Evolutionary conservation across 2,329 filamentous ascomycete genomes (phyloP).

Genomic region (Xylariaceae sp.): DNA sequence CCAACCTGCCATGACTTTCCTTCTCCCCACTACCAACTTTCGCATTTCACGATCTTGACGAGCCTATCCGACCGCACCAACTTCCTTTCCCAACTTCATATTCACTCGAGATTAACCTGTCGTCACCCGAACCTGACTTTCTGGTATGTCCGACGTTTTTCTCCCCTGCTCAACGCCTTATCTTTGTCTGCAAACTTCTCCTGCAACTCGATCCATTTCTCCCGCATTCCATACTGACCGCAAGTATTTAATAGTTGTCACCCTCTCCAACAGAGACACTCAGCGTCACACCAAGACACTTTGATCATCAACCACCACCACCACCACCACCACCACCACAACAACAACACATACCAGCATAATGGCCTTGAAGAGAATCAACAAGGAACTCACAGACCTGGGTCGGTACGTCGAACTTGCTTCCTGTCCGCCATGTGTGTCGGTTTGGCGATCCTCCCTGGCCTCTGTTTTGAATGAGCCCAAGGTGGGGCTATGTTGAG

Average conservation of each 20-base stretch:
- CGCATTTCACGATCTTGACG: constrained; percentile 9
- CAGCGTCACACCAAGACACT: constrained; percentile 15
- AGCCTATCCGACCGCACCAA: constrained; percentile 6
- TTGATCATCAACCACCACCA: constrained; percentile 13
- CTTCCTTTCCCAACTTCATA: constrained; percentile 6
- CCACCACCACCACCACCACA: constrained; percentile 23
- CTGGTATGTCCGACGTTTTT: constrained; percentile 12
- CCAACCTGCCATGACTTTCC: constrained; percentile 25
- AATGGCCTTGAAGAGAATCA: constrained; percentile 93
- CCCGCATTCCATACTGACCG: constrained; percentile 34
- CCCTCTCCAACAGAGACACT: constrained; percentile 27
- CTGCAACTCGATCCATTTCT: constrained; percentile 26
- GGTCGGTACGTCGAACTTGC: constrained; percentile 68
- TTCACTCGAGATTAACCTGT: constrained; percentile 4
- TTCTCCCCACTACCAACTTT: constrained; percentile 27
- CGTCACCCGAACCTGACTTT: constrained; percentile 1
- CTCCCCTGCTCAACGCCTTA: not conserved
- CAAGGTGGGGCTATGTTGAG: constrained; percentile 33
- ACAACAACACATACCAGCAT: too few species aligned
- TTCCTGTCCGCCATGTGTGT: constrained; percentile 11
- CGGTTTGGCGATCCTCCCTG: constrained; percentile 18
- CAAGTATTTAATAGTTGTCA: constrained; percentile 30
- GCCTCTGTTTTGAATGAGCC: constrained; percentile 26
- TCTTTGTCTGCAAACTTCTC: constrained; percentile 13
- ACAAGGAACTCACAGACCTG: constrained; percentile 90